Base-by-base conservation (phyloP, 2,329 filamentous ascomycete genomes). In the Fusarium verrucosum region DNA sequence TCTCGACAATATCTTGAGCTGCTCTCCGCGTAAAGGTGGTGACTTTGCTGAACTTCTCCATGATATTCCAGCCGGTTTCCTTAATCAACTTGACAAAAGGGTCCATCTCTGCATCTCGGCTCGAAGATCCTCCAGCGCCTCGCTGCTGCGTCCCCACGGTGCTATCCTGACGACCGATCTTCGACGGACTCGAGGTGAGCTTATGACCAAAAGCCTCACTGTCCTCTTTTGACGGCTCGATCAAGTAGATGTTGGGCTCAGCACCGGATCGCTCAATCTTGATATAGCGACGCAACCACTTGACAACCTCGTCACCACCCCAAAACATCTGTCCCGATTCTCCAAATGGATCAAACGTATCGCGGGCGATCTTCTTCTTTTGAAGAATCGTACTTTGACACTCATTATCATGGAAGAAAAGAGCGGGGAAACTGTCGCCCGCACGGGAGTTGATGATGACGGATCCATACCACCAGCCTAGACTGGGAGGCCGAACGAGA, bases 381-480 rank as follows among this genome's bases (percentile, higher is more conserved):
- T 98, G 94, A 53, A 96, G 79, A 20, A 98, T 96, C 0, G 95
- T 99, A 50, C 91, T 96, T 78, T 97, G 91, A 73, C 95, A 99
- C 80, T 99, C 95, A 63, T 89, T 93, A 73, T 99, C 95, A 75
- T 99, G 95, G 79, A 99, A 99, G 80, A 99, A 99, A 2, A 99
- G 81, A 0, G 95, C 93, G 0, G 95, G 95, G 69, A 98, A 97
- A 74, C 92, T 95, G 74, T 98, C 94, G 5, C 96, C 96, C 1
- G 90, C 88, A 13, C 91, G 84, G 2, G 92, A 92, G 75, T 99
- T 99, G 80, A 99, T 92, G 55, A 99, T 90, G 25, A 99, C 79
- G 64, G 93, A 97, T 30, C 95, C 95, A 75, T 96, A 97, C 95
- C 95, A 99, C 96, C 95, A 99, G 16, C 95, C 96, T 9, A 97